phyloP scores from a whole-genome alignment of 2,329 filamentous ascomycete genomes.

The Delphinella strobiligena region DNA sequence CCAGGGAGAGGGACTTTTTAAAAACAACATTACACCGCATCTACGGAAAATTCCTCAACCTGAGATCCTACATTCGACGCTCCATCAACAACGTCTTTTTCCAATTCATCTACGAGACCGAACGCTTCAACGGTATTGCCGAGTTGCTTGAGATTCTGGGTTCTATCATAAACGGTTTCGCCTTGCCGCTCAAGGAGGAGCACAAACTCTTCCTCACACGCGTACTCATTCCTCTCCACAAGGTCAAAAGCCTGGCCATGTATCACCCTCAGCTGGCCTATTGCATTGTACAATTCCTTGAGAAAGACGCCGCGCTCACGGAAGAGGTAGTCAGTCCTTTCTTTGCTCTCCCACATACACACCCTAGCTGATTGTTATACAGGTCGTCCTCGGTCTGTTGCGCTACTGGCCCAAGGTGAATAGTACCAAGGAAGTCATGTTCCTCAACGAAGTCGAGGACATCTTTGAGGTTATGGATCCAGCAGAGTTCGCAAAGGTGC shows the following conservation, averaged over 20 bases:
- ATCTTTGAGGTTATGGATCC: constrained; percentile 99
- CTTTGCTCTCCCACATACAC: too few species aligned
- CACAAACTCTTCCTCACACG: constrained; percentile 96
- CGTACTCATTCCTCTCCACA: constrained; percentile 86
- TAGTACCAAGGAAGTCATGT: constrained; percentile 99
- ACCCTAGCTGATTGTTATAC: too few species aligned
- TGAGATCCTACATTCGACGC: constrained; percentile 90
- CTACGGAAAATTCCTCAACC: constrained; percentile 96
- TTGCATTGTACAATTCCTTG: constrained; percentile 96
- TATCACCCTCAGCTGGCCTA: constrained; percentile 97
- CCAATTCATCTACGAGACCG: constrained; percentile 97
- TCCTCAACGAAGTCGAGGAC: constrained; percentile 96
- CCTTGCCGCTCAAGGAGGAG: constrained; percentile 90
- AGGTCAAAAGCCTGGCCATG: constrained; percentile 99
- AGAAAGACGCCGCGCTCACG: constrained; percentile 92
- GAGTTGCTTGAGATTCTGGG: constrained; percentile 93
- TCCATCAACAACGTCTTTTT: constrained; percentile 99
- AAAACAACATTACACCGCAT: constrained; percentile 97
- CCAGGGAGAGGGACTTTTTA: constrained; percentile 88
- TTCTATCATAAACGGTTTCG: constrained; percentile 98
- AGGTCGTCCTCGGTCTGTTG: constrained; percentile 87
- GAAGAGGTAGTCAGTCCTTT: constrained; percentile 76
- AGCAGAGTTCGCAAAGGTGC: constrained; percentile 94
- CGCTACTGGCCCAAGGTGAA: constrained; percentile 99
- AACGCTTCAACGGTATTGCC: constrained; percentile 95